phyloP scores from a whole-genome alignment of 2,329 filamentous ascomycete genomes.

The Diaporthe aspalathi region DNA sequence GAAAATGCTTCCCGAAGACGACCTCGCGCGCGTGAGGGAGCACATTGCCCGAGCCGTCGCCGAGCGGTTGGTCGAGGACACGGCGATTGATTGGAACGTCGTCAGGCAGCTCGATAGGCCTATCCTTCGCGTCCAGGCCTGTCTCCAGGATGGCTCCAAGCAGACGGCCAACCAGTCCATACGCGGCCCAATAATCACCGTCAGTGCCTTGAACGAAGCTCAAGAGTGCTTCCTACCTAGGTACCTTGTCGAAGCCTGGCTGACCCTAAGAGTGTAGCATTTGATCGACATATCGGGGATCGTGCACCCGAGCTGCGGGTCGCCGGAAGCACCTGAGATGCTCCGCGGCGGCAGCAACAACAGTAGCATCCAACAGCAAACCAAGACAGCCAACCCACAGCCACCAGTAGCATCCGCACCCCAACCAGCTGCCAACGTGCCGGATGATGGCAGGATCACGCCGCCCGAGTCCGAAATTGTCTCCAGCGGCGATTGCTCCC shows the following conservation, averaged over 20 bases:
- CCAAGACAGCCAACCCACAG: not conserved
- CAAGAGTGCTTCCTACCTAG: too few species aligned
- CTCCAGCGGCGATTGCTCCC: not conserved
- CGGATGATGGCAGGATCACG: conserved; percentile 4
- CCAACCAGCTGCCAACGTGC: not conserved
- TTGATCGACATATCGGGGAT: conserved; percentile 14
- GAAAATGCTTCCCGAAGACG: conserved; percentile 19
- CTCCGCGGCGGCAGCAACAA: not conserved
- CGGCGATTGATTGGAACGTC: conserved; percentile 20
- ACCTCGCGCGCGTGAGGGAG: conserved; percentile 18
- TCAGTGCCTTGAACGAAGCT: not conserved
- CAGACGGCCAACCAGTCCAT: conserved; percentile 25
- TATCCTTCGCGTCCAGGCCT: conserved; percentile 22
- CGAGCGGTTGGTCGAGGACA: conserved; percentile 13
- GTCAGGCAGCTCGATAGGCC: conserved; percentile 12
- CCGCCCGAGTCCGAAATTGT: not conserved
- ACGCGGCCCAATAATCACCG: conserved; percentile 9
- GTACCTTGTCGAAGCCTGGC: not conserved
- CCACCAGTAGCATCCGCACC: not conserved
- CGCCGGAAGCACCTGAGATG: conserved; percentile 3
- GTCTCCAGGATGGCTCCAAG: conserved; percentile 26
- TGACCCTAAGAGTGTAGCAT: conserved; percentile 2
- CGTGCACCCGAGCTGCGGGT: not conserved
- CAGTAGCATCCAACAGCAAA: not conserved
- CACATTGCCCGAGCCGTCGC: conserved; percentile 9